Evolutionary conservation across 371 early-diverging fungal species (phyloP).

Genomic region (Chytridium lagenaria): DNA sequence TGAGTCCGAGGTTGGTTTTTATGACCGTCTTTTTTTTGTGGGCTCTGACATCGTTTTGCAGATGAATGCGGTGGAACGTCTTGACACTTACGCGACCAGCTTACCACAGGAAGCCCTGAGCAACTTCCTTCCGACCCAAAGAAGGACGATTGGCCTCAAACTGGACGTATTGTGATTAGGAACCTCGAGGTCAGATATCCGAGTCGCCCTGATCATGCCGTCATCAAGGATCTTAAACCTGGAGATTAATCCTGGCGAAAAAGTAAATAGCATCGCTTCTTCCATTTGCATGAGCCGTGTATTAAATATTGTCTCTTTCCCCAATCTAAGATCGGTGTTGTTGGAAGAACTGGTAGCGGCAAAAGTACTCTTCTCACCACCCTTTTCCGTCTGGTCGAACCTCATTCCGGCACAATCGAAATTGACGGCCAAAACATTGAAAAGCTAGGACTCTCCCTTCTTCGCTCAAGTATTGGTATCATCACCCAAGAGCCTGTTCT

Average conservation of each 20-base stretch:
- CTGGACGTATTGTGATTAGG: conserved; percentile 31
- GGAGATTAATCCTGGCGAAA: conserved; percentile 37
- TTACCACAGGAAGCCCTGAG: conserved; percentile 30
- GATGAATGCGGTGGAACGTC: conserved; percentile 41
- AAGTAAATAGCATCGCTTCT: background rate
- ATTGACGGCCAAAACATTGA: conserved; percentile 69
- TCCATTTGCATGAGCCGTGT: background rate
- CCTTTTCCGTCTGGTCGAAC: conserved; percentile 85
- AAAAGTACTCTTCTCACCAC: conserved; percentile 79
- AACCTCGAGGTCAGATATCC: conserved; percentile 36
- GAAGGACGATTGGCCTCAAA: conserved; percentile 36
- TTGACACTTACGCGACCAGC: conserved; percentile 22
- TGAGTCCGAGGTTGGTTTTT: conserved; percentile 20
- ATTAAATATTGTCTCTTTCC: no score
- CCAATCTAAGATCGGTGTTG: conserved; percentile 17
- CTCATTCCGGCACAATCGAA: conserved; percentile 64
- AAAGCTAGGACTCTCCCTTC: conserved; percentile 72
- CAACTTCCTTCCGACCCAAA: conserved; percentile 41
- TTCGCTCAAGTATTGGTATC: conserved; percentile 68
- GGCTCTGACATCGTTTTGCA: background rate
- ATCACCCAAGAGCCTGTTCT: conserved; percentile 97
- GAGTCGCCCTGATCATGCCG: conserved; percentile 27
- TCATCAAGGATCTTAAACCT: conserved; percentile 34
- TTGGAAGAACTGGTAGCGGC: conserved; percentile 62
- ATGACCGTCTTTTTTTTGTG: background rate